Evolutionary conservation across 1,284 basidiomycete genomes (phyloP).

Genomic region (Hymenochaete sp.): DNA sequence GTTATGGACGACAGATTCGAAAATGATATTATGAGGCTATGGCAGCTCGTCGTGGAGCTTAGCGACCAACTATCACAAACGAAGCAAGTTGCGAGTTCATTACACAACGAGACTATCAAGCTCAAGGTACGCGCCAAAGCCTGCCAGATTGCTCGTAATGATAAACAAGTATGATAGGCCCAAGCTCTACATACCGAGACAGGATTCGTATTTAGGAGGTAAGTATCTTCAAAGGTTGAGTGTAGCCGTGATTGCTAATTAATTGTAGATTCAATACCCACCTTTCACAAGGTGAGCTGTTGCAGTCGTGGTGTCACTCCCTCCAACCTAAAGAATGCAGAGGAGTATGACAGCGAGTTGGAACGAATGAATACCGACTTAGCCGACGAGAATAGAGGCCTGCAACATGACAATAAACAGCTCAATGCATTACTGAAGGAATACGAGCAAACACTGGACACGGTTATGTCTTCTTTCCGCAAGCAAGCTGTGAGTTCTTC

Average conservation of each 20-base stretch:
- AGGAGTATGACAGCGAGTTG: constrained; percentile 88
- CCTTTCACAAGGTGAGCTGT: constrained; percentile 66
- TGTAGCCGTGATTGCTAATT: not conserved
- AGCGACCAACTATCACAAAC: constrained; percentile 81
- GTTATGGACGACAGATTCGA: constrained; percentile 36
- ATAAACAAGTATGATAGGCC: constrained; percentile 30
- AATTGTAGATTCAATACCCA: constrained; percentile 76
- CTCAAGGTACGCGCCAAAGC: constrained; percentile 56
- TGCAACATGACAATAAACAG: constrained; percentile 95
- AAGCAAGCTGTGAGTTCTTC: constrained; percentile 71
- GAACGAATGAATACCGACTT: constrained; percentile 85
- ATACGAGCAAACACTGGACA: constrained; percentile 94
- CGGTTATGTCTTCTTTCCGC: constrained; percentile 90
- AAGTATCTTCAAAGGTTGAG: constrained; percentile 1
- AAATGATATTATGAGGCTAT: constrained; percentile 57
- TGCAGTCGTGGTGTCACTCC: not conserved
- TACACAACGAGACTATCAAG: constrained; percentile 60
- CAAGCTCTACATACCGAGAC: constrained; percentile 68
- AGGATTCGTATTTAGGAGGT: constrained; percentile 87
- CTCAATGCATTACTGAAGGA: constrained; percentile 86
- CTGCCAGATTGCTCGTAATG: not conserved
- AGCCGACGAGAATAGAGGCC: constrained; percentile 74
- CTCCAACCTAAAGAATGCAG: constrained; percentile 32
- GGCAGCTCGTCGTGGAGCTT: constrained; percentile 69
- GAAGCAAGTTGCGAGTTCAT: constrained; percentile 45